These are phyloP conservation scores for Fusarium heterosporum DNA, from an alignment of 2,329 filamentous ascomycete species.

Conservation along the genomic window DNA sequence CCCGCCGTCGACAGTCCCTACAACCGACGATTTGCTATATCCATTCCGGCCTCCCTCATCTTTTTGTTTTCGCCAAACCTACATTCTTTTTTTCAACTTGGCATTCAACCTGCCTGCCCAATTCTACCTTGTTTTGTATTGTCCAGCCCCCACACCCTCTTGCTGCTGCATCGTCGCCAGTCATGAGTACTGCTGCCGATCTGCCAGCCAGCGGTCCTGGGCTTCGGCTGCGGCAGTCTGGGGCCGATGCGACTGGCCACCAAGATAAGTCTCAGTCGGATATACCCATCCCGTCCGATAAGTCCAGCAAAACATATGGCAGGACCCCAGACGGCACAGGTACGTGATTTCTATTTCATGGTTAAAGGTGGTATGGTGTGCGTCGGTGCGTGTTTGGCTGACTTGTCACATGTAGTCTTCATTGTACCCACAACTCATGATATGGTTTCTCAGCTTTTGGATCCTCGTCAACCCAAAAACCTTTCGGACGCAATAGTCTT, in stretches of 20 bases:
- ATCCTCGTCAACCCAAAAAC: conserved; percentile 95
- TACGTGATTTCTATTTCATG: conserved; percentile 61
- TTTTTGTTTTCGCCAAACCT: conserved; percentile 10
- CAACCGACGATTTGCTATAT: conserved; percentile 30
- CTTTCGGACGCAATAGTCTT: conserved; percentile 86
- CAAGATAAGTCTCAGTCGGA: conserved; percentile 29
- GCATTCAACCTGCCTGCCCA: conserved; percentile 10
- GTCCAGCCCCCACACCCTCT: background rate
- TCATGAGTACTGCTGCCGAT: conserved; percentile 51
- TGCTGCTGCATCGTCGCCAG: conserved; percentile 19
- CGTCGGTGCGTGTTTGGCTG: conserved; percentile 32
- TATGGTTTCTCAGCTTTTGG: conserved; percentile 97
- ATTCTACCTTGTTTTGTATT: background rate
- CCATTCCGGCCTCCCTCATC: conserved; percentile 28
- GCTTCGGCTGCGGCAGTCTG: conserved; percentile 49
- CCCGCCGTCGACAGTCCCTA: conserved; percentile 26
- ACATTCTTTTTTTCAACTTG: conserved; percentile 5
- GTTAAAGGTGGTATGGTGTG: conserved; percentile 12
- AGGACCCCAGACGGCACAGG: conserved; percentile 90
- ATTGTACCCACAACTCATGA: conserved; percentile 96
- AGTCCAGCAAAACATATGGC: conserved; percentile 82
- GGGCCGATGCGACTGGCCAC: conserved; percentile 31
- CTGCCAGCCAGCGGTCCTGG: conserved; percentile 42
- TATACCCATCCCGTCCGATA: conserved; percentile 37
- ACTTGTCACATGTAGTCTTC: conserved; percentile 74